Evolutionary conservation across 306 rosid species (phyloP), one percentile per base, ranked within the genome.

Genomic region (Sechiopsis laciniata): DNA sequence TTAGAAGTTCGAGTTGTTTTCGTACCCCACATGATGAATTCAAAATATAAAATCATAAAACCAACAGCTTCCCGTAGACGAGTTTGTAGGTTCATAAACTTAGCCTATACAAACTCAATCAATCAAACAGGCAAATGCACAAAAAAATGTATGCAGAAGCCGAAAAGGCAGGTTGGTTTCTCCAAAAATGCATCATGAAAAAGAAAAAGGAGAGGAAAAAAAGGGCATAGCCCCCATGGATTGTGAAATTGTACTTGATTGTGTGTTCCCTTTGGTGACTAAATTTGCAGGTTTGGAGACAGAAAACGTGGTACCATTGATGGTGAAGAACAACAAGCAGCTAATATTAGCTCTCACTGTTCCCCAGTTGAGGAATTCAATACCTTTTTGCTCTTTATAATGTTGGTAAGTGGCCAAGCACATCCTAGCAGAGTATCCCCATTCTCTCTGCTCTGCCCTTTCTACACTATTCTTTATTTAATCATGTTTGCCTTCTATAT

Each of bases 401-500:
- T 86, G 89, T 80, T 79, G 83, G 80, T 79, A 55, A 74, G 80
- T 80, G 79, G 46, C 75, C 76, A 78, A 76, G 74, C 88, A 86
- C 50, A 85, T 51, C 78, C 74, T 76, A n/a, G 32, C 62, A 45
- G 75, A 77, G 78, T 32, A 72, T 74, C 76, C 75, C 17, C 24
- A 21, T 22, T 73, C 79, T 65, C 74, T 80, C 37, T 72, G 82
- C 73, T 78, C 32, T 32, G 46, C n/a, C 29, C 71, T 63, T 37
- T 16, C 3, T 16, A 17, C 1, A 19, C 55, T 35, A 32, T 55
- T 73, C 32, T 53, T 55, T n/a, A 53, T 72, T 54, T 72, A 26
- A 55, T 50, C 42, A 26, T 32, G 53, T 55, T 58, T 65, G 32
- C 71, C 71, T 65, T 45, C 50, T 45, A 45, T 8, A 45, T 8